These are phyloP conservation scores for Sequoiadendron giganteum DNA, from an alignment of 75 land plant species.

Conservation along the genomic window DNA sequence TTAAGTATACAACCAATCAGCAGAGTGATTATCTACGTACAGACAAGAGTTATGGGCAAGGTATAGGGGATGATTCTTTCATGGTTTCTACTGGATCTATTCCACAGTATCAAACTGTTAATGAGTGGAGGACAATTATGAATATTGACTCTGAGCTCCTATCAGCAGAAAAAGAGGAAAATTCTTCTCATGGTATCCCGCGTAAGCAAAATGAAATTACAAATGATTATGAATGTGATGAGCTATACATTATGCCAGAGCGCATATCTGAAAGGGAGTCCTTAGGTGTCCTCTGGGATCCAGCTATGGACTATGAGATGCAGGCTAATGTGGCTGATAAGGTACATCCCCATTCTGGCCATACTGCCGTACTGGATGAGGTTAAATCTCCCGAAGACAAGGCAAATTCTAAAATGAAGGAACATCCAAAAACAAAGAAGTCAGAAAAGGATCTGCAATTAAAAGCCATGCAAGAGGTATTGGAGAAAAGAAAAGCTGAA, in stretches of 20 bases:
- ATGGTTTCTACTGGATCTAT: conserved; percentile 52
- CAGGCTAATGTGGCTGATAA: conserved; percentile 29
- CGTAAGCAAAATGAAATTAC: conserved; percentile 1
- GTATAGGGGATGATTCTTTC: conserved; percentile 58
- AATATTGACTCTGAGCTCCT: conserved; percentile 58
- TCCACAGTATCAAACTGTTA: conserved; percentile 23
- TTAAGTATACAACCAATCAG: conserved; percentile 15
- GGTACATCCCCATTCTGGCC: background rate
- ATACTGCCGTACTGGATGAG: conserved; percentile 16
- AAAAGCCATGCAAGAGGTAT: conserved; percentile 43
- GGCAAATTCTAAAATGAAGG: conserved; percentile 41
- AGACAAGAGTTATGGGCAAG: conserved; percentile 18
- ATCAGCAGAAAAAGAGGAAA: conserved; percentile 19
- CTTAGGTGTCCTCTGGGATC: conserved; percentile 43
- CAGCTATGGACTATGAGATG: conserved; percentile 72
- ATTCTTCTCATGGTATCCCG: conserved; percentile 6
- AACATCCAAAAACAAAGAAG: conserved; percentile 39
- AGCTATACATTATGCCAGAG: conserved; percentile 58
- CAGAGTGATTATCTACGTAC: background rate
- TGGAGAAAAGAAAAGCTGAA: conserved; percentile 55
- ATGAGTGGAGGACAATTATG: conserved; percentile 33
- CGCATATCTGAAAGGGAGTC: conserved; percentile 41
- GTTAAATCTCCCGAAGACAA: conserved; percentile 17
- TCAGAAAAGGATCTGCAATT: conserved; percentile 55
- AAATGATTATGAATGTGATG: conserved; percentile 56